Evolutionary conservation across 345 rosid species (phyloP).

Genomic region (Excoecaria agallocha): DNA sequence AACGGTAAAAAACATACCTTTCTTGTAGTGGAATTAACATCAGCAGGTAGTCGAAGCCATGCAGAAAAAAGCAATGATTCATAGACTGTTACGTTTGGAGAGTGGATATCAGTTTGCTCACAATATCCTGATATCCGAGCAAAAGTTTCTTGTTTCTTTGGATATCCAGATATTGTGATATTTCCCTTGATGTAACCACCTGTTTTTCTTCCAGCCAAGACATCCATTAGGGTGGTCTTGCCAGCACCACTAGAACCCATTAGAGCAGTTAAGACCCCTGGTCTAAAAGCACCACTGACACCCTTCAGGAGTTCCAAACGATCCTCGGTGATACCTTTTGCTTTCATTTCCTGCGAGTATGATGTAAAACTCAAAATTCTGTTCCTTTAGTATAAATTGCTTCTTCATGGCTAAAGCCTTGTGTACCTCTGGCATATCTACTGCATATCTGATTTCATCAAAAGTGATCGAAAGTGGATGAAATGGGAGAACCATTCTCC

Average conservation of each 20-base stretch:
- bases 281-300: conserved; percentile 62
- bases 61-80: conserved; percentile 67
- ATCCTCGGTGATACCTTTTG: conserved; percentile 48
- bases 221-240: conserved; percentile 76
- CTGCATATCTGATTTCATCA: conserved; percentile 55
- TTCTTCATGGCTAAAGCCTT: neutral
- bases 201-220: conserved; percentile 74
- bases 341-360: conserved; percentile 55
- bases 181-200: conserved; percentile 58
- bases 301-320: conserved; percentile 58
- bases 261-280: conserved; percentile 65
- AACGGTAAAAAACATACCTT: conserved; percentile 35
- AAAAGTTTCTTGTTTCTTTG: conserved; percentile 69
- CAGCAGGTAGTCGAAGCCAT: conserved; percentile 62
- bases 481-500: conserved; percentile 72
- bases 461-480: conserved; percentile 57
- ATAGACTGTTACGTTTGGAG: conserved; percentile 63
- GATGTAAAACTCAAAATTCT: neutral
- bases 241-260: conserved; percentile 81
- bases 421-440: conserved; percentile 67
- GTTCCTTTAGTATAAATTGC: neutral
- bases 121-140: conserved; percentile 71
- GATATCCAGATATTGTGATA: conserved; percentile 59
- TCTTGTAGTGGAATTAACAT: conserved; percentile 53
- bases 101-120: conserved; percentile 71